These are phyloP conservation scores for Backusella australiensis DNA, from an alignment of 192 early-diverging fungal species.

Conservation along the genomic window DNA sequence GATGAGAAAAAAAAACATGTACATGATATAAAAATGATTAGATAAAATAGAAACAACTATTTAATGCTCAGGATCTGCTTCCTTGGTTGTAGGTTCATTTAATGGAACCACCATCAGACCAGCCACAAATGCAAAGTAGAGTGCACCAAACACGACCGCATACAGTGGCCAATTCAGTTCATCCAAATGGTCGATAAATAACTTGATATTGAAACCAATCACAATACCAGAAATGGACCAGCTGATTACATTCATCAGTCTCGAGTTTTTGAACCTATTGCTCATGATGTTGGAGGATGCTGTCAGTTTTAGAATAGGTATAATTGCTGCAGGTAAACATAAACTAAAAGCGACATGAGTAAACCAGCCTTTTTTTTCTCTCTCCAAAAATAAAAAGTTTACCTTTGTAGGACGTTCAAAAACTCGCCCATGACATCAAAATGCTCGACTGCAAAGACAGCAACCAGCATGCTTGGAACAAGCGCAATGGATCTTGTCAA, in stretches of 20 bases:
- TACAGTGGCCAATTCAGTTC: slow-evolving; percentile 17
- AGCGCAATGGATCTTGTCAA: slow-evolving; percentile 61
- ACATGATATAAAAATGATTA: background rate
- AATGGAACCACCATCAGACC: slow-evolving; percentile 17
- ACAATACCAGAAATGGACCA: slow-evolving; percentile 52
- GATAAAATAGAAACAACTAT: background rate
- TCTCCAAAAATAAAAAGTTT: background rate
- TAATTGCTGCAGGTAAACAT: slow-evolving; percentile 60
- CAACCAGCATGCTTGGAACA: slow-evolving; percentile 66
- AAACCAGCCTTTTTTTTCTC: too few relatives aligned
- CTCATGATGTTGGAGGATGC: slow-evolving; percentile 53
- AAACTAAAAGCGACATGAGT: slow-evolving; percentile 30
- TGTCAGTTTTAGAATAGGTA: slow-evolving; percentile 62
- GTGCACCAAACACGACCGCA: background rate
- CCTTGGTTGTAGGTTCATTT: background rate
- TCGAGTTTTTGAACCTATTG: slow-evolving; percentile 18
- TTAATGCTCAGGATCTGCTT: background rate
- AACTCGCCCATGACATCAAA: slow-evolving; percentile 69
- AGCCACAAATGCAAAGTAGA: slow-evolving; percentile 23
- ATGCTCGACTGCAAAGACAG: slow-evolving; percentile 48
- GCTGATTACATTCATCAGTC: slow-evolving; percentile 24
- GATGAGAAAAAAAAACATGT: background rate
- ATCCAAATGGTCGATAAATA: slow-evolving; percentile 39
- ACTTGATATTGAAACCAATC: slow-evolving; percentile 55
- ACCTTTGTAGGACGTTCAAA: slow-evolving; percentile 66